Conservation (phyloP, 768 basidiomycete genomes). For the Cantharellus cinnabarinus region DNA sequence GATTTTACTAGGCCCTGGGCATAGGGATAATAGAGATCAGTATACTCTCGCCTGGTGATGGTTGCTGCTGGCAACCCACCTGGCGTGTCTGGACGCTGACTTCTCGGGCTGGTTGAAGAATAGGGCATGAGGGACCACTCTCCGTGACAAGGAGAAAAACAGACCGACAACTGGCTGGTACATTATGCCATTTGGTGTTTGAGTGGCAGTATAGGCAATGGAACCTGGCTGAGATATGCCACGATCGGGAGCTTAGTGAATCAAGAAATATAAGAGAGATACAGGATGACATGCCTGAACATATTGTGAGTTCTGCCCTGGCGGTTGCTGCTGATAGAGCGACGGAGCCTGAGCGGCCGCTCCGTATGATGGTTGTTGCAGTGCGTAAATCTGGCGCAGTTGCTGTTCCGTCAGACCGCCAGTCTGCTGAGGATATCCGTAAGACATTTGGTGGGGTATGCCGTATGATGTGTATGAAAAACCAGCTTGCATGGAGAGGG, state of each 20-base stretch:
- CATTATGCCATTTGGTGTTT: neutral
- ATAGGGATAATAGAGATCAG: neutral
- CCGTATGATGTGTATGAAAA: too few species aligned
- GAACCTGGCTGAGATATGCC: neutral
- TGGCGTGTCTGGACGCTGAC: neutral
- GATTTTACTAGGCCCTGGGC: neutral
- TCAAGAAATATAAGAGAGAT: neutral
- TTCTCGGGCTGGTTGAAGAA: neutral
- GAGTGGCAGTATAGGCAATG: neutral
- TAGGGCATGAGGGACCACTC: neutral
- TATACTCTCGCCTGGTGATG: neutral
- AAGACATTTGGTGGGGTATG: too few species aligned
- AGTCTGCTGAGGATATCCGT: too few species aligned
- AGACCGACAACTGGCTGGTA: neutral
- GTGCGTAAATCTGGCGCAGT: too few species aligned
- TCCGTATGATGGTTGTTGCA: too few species aligned
- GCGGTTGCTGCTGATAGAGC: neutral
- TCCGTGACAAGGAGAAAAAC: neutral
- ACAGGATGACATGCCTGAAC: neutral
- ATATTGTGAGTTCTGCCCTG: neutral
- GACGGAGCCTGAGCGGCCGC: too few species aligned
- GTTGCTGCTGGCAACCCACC: neutral
- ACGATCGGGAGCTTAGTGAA: neutral
- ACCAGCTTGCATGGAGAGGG: too few species aligned
- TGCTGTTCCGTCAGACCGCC: too few species aligned